A percentile compares a stretch with the other conserved stretches of the same genome.
Conservation (phyloP, 2,329 filamentous ascomycete species). For the Shiraia bambusicola region DNA sequence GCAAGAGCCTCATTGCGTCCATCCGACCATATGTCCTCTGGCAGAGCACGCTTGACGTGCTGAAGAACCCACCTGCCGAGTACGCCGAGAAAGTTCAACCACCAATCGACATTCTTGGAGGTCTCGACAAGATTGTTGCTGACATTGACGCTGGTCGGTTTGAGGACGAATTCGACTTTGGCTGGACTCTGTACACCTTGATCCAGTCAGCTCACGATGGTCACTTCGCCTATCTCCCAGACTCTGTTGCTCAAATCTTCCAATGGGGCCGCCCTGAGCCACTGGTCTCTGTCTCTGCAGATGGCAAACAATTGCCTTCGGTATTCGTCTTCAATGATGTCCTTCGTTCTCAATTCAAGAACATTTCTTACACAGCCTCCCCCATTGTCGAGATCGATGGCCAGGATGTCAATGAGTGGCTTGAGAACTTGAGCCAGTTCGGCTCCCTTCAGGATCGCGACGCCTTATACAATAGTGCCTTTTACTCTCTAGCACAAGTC, state of each 20-base stretch:
- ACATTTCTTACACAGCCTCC: conserved; percentile 50
- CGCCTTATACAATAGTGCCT: conserved; percentile 57
- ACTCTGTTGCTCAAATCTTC: conserved; percentile 55
- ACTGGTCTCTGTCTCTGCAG: conserved; percentile 62
- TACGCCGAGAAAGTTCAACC: conserved; percentile 50
- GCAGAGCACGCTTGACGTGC: conserved; percentile 49
- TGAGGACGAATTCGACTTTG: conserved; percentile 49
- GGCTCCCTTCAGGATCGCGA: conserved; percentile 58
- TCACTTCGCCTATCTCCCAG: conserved; percentile 60
- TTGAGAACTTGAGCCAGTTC: conserved; percentile 51
- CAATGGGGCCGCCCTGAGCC: conserved; percentile 51
- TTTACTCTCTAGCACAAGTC: conserved; percentile 50
- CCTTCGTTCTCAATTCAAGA: conserved; percentile 46
- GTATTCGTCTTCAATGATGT: conserved; percentile 57
- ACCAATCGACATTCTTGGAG: conserved; percentile 47
- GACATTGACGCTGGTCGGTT: conserved; percentile 42
- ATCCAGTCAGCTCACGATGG: conserved; percentile 63
- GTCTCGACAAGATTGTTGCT: conserved; percentile 43
- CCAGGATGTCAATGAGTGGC: conserved; percentile 51
- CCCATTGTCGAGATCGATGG: conserved; percentile 60
- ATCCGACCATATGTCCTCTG: conserved; percentile 49
- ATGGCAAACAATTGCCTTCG: conserved; percentile 60
- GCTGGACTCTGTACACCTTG: conserved; percentile 55
- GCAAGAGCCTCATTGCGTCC: conserved; percentile 42
- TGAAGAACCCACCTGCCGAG: conserved; percentile 49